These are phyloP conservation scores for Gossypium schwendimanii DNA, from an alignment of 441 rosid genomes.

Conservation along the genomic window DNA sequence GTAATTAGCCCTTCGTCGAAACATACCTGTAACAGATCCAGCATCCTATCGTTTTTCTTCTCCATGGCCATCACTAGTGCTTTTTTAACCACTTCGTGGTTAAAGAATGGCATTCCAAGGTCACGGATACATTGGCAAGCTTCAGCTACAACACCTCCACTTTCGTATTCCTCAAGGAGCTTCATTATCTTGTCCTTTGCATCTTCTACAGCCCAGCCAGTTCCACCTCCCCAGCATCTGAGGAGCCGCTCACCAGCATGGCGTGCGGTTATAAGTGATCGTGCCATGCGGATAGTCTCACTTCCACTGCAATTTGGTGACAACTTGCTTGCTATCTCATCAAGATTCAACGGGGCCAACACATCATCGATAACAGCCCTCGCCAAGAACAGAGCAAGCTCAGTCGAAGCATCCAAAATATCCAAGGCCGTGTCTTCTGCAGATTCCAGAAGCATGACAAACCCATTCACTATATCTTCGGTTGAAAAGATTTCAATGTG, in stretches of 20 bases:
- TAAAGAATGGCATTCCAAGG: slow-evolving; percentile 91
- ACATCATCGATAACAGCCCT: slow-evolving; percentile 96
- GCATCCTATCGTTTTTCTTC: slow-evolving; percentile 83
- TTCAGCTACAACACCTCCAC: slow-evolving; percentile 77
- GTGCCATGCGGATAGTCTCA: slow-evolving; percentile 72
- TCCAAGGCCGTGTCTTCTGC: slow-evolving; percentile 95
- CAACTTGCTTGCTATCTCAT: slow-evolving; percentile 65
- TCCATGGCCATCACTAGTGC: slow-evolving; percentile 99
- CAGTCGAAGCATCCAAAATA: slow-evolving; percentile 91
- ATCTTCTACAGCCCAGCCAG: slow-evolving; percentile 98
- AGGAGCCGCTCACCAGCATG: slow-evolving; percentile 95
- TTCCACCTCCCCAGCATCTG: slow-evolving; percentile 99
- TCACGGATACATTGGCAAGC: slow-evolving; percentile 98
- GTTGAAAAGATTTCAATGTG: slow-evolving; percentile 92
- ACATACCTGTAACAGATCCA: slow-evolving; percentile 76
- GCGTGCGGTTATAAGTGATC: slow-evolving; percentile 73
- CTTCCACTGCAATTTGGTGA: slow-evolving; percentile 72
- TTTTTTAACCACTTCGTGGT: slow-evolving; percentile 97
- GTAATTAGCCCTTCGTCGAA: slow-evolving; percentile 88
- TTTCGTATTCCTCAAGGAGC: slow-evolving; percentile 85
- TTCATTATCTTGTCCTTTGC: slow-evolving; percentile 93
- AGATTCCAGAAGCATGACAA: slow-evolving; percentile 85
- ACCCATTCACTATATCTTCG: slow-evolving; percentile 82
- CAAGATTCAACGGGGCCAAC: slow-evolving; percentile 80
- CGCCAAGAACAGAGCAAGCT: slow-evolving; percentile 87